These are phyloP conservation scores for Blastomyces emzantsi DNA, from an alignment of 2,329 filamentous ascomycete genomes.

Conservation along the genomic window DNA sequence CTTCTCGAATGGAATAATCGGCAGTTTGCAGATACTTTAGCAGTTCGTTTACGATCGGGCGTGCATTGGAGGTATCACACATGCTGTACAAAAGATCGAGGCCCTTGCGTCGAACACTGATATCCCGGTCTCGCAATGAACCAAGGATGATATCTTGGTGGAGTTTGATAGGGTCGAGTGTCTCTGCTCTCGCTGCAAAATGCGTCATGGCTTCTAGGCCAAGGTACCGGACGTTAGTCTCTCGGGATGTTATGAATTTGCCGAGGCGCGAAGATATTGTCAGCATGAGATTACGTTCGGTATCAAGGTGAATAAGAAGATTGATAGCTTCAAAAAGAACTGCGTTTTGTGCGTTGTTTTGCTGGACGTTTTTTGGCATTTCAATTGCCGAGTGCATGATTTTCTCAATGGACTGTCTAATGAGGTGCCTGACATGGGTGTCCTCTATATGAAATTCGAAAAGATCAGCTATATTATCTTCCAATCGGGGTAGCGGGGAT, in stretches of 20 bases:
- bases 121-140: conserved; percentile 88
- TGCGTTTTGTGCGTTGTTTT: conserved; percentile 98
- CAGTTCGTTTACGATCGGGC: conserved; percentile 86
- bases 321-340: conserved; percentile 98
- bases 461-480: conserved; percentile 1
- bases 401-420: conserved; percentile 81
- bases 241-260: conserved; percentile 91
- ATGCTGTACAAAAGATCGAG: conserved; percentile 98
- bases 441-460: conserved; percentile 54
- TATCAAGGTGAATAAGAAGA: conserved; percentile 93
- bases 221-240: conserved; percentile 95
- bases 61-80: conserved; percentile 94
- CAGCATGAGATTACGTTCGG: conserved; percentile 88
- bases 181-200: conserved; percentile 85
- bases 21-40: conserved; percentile 91
- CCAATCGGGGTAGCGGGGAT: conserved; percentile 11
- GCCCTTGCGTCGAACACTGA: conserved; percentile 91
- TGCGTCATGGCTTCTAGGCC: conserved; percentile 98
- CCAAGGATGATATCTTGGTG: conserved; percentile 95
- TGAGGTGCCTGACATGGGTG: conserved; percentile 80
- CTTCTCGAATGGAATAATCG: conserved; percentile 94
- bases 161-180: conserved; percentile 93
- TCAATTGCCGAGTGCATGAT: conserved; percentile 89
- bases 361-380: conserved; percentile 94
- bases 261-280: conserved; percentile 87